Base-by-base conservation (phyloP, 306 rosid species). In the Dalbergia cochinchinensis region DNA sequence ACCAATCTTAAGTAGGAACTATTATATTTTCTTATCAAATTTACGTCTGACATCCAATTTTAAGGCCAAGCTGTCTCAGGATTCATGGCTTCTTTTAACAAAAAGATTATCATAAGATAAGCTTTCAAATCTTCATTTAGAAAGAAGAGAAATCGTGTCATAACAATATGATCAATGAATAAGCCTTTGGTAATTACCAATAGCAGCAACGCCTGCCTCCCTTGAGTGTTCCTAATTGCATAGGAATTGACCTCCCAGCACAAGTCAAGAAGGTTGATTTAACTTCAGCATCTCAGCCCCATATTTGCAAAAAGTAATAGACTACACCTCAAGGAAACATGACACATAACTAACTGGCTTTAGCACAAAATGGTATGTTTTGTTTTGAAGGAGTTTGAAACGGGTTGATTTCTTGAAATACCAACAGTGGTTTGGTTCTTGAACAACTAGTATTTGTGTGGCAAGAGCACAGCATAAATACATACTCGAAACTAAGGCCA, bases 1-100 rank as follows among this genome's bases (percentile, higher is more conserved):
- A 65, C 4, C 33, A 16, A 41, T 1, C 71, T 65, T 64, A 35
- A 35, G 47, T 12, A 37, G 4, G 8, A 16, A 41, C 50, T 35
- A 37, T 19, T 16, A 65, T 65, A 65, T 39, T 65, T 65, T 11
- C 33, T 65, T 8, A 10, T n/a, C 15, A 39, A 37, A 65, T 65
- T 65, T 41, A 65, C 71, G 42, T 65, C 4, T 15, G 50, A 37
- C 50, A 35, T 65, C 14, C 50, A 65, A 65, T 65, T 65, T 16
- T 16, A 65, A 9, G 50, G 31, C 18, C 37, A 67, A 10, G 0
- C 9, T 18, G 18, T 44, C 33, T 16, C 15, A 18, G n/a, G 35
- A 41, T 10, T 41, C n/a, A 41, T 66, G 33, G 8, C 34, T 18
- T 42, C 12, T 33, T 5, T 33, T 63, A 11, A 16, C 51, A 42